Conservation (phyloP, 768 basidiomycete genomes). For the Pisolithus tinctorius region DNA sequence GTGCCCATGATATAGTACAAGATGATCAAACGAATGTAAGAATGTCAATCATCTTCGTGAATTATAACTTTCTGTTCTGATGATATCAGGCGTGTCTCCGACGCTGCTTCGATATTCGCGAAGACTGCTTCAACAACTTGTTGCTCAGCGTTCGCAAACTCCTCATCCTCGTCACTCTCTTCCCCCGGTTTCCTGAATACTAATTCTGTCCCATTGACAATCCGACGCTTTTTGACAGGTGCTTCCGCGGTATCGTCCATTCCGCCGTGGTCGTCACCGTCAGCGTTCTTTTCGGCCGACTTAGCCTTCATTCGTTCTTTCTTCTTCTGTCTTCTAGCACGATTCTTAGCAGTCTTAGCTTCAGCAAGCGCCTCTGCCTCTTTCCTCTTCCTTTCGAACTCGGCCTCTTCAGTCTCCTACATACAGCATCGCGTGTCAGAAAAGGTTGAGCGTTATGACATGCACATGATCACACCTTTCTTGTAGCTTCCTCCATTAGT, state of each 20-base stretch:
- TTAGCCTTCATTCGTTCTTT: slow-evolving; percentile 62
- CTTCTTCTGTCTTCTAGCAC: slow-evolving; percentile 90
- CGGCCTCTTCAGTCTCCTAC: slow-evolving; percentile 65
- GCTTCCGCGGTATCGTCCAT: slow-evolving; percentile 25
- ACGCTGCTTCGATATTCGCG: not conserved
- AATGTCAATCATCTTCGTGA: slow-evolving; percentile 43
- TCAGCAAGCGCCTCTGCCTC: slow-evolving; percentile 69
- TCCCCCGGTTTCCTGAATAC: slow-evolving; percentile 49
- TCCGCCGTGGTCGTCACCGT: slow-evolving; percentile 21
- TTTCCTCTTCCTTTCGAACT: slow-evolving; percentile 68
- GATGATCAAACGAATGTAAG: not conserved
- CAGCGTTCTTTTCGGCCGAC: slow-evolving; percentile 17
- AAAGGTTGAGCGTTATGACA: not conserved
- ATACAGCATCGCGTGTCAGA: slow-evolving; percentile 1
- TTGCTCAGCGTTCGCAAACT: slow-evolving; percentile 5
- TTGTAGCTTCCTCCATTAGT: slow-evolving; percentile 76
- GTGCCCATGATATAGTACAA: not conserved
- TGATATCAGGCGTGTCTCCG: slow-evolving; percentile 17
- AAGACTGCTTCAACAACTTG: slow-evolving; percentile 4
- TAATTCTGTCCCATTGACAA: slow-evolving; percentile 74
- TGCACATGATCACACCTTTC: slow-evolving; percentile 48
- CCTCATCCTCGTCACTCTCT: slow-evolving; percentile 36
- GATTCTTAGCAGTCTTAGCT: slow-evolving; percentile 91
- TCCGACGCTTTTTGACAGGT: slow-evolving; percentile 71
- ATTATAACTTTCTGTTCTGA: slow-evolving; percentile 37